These are phyloP conservation scores for Dactylorhiza incarnata DNA, from an alignment of 106 monocot genomes.

Conservation along the genomic window DNA sequence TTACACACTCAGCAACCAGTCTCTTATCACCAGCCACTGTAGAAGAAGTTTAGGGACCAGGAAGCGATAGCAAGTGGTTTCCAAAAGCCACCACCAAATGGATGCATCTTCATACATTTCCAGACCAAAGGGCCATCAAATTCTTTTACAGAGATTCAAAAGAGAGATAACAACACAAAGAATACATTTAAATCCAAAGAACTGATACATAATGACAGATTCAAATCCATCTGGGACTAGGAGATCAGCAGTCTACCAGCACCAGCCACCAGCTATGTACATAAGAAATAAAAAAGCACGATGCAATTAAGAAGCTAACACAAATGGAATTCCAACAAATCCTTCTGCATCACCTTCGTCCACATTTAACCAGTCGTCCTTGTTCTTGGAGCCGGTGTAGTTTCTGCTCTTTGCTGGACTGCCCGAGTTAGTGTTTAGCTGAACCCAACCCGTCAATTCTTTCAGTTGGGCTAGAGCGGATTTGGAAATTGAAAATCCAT, in stretches of 20 bases:
- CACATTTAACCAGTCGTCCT: slow-evolving; percentile 12
- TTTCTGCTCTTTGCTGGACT: neutral
- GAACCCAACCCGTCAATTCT: slow-evolving; percentile 16
- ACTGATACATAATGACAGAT: too few relatives aligned
- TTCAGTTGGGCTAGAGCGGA: neutral
- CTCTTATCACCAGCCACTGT: too few relatives aligned
- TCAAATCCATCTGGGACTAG: too few relatives aligned
- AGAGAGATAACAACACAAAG: too few relatives aligned
- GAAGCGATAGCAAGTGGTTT: neutral
- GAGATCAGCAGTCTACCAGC: too few relatives aligned
- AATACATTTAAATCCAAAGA: too few relatives aligned
- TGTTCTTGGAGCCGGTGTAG: neutral
- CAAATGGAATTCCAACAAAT: neutral
- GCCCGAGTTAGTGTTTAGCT: neutral
- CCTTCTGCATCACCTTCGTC: slow-evolving; percentile 14
- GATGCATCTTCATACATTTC: neutral
- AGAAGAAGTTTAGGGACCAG: neutral
- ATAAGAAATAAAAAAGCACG: too few relatives aligned
- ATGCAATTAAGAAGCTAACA: too few relatives aligned
- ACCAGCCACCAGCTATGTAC: neutral
- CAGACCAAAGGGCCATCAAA: too few relatives aligned
- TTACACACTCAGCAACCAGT: too few relatives aligned
- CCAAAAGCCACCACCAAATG: neutral
- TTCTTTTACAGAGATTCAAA: too few relatives aligned
- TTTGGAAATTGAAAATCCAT: slow-evolving; percentile 3